Evolutionary conservation across 2,329 filamentous ascomycete species (phyloP), one percentile per base, ranked within the genome.

Genomic region (Colletotrichum horii): DNA sequence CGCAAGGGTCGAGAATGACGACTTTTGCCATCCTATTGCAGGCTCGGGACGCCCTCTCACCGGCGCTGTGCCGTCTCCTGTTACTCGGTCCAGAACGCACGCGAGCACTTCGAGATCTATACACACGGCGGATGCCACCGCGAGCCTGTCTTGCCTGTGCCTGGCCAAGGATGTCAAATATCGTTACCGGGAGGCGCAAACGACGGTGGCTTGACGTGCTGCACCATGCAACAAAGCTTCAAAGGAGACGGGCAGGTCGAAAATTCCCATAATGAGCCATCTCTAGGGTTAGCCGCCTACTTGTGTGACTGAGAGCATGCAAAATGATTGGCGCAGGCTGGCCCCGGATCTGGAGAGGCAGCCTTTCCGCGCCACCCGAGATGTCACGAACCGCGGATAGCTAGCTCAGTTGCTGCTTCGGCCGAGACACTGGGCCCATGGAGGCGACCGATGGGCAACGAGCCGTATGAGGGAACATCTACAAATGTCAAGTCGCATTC

Each of bases 31-130:
- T 34, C 9, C n/a, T 16, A 34, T 4, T 56, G 6, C 32, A 24
- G 60, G 32, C 14, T 62, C 56, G 36, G 4, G 32, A 61, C 32
- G 32, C 30, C 34, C n/a, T n/a, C 64, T 22, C 22, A 65, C 48
- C 70, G 56, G 55, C 70, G 56, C 70, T 75, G 73, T 68, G 70
- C 70, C 64, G 56, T 70, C 64, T 73, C 56, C 64, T 60, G 34
- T 58, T 58, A 38, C 52, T 36, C n/a, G 24, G 26, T 22, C 8
- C 61, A 66, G 56, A 22, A 19, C 43, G 28, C 61, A 74, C 61
- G 36, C 16, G 38, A 67, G 22, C 60, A 52, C 19, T 14, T 28
- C 11, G 43, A 4, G n/a, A 30, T 26, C 6, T 6, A 16, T 12
- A 56, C 22, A 58, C 48, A 16, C 30, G 48, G 38, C 52, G 7